These are phyloP conservation scores for Paecilomyces fulvus DNA, from an alignment of 2,329 filamentous ascomycete genomes.

Conservation along the genomic window DNA sequence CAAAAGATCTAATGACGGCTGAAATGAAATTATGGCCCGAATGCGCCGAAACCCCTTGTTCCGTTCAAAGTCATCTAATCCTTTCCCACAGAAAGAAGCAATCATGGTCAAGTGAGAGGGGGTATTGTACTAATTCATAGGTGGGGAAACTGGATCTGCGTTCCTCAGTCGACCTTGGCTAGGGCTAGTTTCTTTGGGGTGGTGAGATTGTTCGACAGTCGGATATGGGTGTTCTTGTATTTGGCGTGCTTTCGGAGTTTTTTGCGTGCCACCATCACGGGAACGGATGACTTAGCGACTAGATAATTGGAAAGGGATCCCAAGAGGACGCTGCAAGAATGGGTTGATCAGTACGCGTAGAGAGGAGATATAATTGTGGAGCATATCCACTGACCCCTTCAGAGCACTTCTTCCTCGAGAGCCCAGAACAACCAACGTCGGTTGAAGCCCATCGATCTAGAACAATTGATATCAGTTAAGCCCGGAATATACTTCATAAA, in stretches of 20 bases:
- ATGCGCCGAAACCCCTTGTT: not conserved
- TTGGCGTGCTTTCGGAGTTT: slow-evolving; percentile 79
- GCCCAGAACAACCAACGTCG: slow-evolving; percentile 86
- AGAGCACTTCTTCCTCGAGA: slow-evolving; percentile 84
- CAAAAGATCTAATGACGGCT: not conserved
- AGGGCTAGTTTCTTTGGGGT: slow-evolving; percentile 61
- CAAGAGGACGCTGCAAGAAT: slow-evolving; percentile 63
- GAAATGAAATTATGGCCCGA: not conserved
- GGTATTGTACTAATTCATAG: slow-evolving; percentile 1
- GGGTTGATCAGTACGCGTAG: not conserved
- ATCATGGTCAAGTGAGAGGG: not conserved
- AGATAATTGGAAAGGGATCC: slow-evolving; percentile 97
- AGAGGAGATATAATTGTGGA: not conserved
- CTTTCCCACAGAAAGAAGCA: not conserved
- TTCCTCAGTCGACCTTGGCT: slow-evolving; percentile 62
- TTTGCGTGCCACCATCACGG: slow-evolving; percentile 96
- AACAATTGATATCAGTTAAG: not conserved
- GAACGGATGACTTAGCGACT: slow-evolving; percentile 91
- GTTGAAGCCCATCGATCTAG: slow-evolving; percentile 81
- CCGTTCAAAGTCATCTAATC: not conserved
- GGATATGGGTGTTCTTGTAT: slow-evolving; percentile 61
- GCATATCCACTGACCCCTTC: slow-evolving; percentile 61
- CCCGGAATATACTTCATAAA: not conserved
- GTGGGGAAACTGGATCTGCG: not conserved
- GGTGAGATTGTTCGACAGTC: slow-evolving; percentile 72